These are phyloP conservation scores for Vanderwaltozyma tropicalis DNA, from an alignment of 805 yeast species.

Conservation along the genomic window DNA sequence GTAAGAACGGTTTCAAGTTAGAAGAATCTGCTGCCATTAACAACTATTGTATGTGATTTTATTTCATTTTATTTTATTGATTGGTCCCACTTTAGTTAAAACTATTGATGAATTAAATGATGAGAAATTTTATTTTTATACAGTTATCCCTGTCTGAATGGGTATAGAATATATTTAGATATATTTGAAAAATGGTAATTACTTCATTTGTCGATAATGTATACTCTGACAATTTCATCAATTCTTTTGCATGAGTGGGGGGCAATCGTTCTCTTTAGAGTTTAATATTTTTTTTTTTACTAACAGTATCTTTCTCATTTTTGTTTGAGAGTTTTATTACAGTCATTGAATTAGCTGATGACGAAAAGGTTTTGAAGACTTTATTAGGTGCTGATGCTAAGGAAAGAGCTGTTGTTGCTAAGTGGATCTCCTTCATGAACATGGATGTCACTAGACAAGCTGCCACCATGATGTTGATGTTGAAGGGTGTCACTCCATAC, in stretches of 20 bases:
- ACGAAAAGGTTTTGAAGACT: slow-evolving; percentile 26
- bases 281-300: no score
- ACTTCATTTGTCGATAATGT: slow-evolving; percentile 25
- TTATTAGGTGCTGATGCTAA: slow-evolving; percentile 55
- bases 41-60: slow-evolving; percentile 33
- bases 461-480: slow-evolving; percentile 42
- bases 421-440: slow-evolving; percentile 71
- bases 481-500: slow-evolving; percentile 58
- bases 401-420: slow-evolving; percentile 53
- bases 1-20: slow-evolving; percentile 66
- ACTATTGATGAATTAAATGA: slow-evolving; percentile 14
- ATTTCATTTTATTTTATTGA: no score
- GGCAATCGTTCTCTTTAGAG: no score
- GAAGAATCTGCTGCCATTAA: slow-evolving; percentile 57
- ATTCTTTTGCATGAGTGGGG: not conserved
- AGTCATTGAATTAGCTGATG: slow-evolving; percentile 19
- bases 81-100: not conserved
- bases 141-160: slow-evolving; percentile 35
- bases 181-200: slow-evolving; percentile 21
- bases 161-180: no score
- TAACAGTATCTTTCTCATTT: no score
- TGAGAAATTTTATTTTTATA: slow-evolving; percentile 23
- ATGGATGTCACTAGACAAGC: slow-evolving; percentile 45
- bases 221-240: slow-evolving; percentile 27
- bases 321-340: not conserved